Conservation (phyloP, 2,329 filamentous ascomycete genomes). For the Ramularia endophylla region DNA sequence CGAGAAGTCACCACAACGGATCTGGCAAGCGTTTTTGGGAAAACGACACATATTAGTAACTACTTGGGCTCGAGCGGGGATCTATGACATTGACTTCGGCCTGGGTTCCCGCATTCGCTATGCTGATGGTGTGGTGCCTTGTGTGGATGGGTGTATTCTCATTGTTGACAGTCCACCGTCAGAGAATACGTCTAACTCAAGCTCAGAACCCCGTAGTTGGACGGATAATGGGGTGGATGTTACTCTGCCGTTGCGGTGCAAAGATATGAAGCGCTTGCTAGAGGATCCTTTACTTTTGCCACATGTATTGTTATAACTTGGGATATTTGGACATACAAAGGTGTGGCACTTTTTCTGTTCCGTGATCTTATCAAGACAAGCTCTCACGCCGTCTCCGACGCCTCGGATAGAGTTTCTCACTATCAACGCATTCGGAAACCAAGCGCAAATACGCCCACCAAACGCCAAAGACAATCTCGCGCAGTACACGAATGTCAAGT, state of each 20-base stretch:
- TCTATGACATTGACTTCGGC: conserved; percentile 8
- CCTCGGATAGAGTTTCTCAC: too few species aligned
- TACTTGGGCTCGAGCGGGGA: conserved; percentile 5
- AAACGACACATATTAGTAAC: conserved; percentile 5
- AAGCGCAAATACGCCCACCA: too few species aligned
- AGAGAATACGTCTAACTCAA: neutral
- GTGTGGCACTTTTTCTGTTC: too few species aligned
- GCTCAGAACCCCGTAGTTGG: neutral
- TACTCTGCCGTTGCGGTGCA: conserved; percentile 1
- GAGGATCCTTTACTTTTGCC: conserved; percentile 4
- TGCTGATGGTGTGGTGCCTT: conserved; percentile 6
- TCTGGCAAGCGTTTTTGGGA: conserved; percentile 8
- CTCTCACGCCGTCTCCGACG: too few species aligned
- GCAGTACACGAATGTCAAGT: too few species aligned
- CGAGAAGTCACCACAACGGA: conserved; percentile 6
- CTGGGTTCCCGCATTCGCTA: conserved; percentile 2
- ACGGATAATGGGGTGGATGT: conserved; percentile 6
- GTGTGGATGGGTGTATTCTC: conserved; percentile 4
- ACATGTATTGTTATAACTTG: neutral
- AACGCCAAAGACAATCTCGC: too few species aligned
- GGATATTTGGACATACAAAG: too few species aligned
- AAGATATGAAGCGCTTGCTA: conserved; percentile 6
- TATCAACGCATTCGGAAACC: too few species aligned
- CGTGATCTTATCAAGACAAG: too few species aligned
- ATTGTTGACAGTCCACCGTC: conserved; percentile 1